phyloP scores from a whole-genome alignment of 2,329 filamentous ascomycete genomes.

The Sordariomycetes sp. region DNA sequence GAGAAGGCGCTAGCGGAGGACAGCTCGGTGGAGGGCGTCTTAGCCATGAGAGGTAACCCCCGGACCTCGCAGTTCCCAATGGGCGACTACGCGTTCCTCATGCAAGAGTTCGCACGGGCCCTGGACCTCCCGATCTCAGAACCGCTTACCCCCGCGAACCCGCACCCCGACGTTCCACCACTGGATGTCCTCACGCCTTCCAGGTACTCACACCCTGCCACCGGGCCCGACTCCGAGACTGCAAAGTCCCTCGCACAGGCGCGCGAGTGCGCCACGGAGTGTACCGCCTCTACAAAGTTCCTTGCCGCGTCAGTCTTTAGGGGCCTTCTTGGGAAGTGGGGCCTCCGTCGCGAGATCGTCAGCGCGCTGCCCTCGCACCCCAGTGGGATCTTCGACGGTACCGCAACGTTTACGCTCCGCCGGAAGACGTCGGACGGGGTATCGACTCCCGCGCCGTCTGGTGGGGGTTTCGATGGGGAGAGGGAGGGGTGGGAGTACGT shows the following conservation, averaged over 20 bases:
- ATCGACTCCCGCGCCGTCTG: slow-evolving; percentile 13
- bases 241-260: slow-evolving; percentile 30
- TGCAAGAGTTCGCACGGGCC: slow-evolving; percentile 54
- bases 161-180: slow-evolving; percentile 7
- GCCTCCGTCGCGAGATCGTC: slow-evolving; percentile 40
- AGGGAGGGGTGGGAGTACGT: slow-evolving; percentile 43
- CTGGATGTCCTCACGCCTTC: slow-evolving; percentile 41
- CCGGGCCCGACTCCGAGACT: slow-evolving; percentile 24
- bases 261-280: slow-evolving; percentile 23
- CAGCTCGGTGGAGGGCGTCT: slow-evolving; percentile 28
- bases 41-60: slow-evolving; percentile 35
- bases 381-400: slow-evolving; percentile 51
- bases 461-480: slow-evolving; percentile 13
- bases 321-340: slow-evolving; percentile 59
- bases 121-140: slow-evolving; percentile 34
- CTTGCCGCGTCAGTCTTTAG: slow-evolving; percentile 56
- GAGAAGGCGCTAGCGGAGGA: slow-evolving; percentile 27
- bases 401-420: slow-evolving; percentile 50
- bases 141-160: slow-evolving; percentile 9
- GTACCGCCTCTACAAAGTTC: slow-evolving; percentile 32
- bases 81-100: slow-evolving; percentile 66
- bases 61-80: slow-evolving; percentile 63
- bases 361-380: slow-evolving; percentile 44
- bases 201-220: slow-evolving; percentile 28
- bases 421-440: slow-evolving; percentile 40